Evolutionary conservation across 495 filamentous ascomycete species (phyloP), one percentile per base, ranked within the genome.

Genomic region (Aspergillus panamensis): DNA sequence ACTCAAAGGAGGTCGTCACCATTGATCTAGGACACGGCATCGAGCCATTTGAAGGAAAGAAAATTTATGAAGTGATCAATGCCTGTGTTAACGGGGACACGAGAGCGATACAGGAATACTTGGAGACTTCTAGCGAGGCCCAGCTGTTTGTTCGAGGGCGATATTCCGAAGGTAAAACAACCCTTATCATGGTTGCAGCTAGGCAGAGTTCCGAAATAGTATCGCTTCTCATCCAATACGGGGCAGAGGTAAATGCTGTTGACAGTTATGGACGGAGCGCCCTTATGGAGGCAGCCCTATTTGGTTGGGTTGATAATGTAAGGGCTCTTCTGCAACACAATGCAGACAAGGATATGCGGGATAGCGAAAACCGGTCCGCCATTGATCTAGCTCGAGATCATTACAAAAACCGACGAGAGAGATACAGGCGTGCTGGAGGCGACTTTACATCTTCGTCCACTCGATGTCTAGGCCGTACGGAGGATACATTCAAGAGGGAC

Each of bases 211-310:
- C 60, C 10, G 35, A 16, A 1, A 62, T 62, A 35, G 43, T 62
- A 16, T 44, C 33, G 3, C 52, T 61, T 37, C 55, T 62, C 13
- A 25, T 62, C n/a, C 17, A 58, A 16, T 40, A 51, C 33, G 29
- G 44, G 16, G 50, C 50, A 29, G 20, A 58, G 29, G 49, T 62
- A 29, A 58, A 62, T 51, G 20, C 50, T 25, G 25, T 44, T 12
- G 39, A 57, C 25, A 51, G 51, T 33, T 20, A 49, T 32, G 51
- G 51, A 51, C 21, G 55, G 19, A 63, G 20, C n/a, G 45, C 60
- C 19, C 48, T 63, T n/a, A 63, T 63, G 51, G 55, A 59, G 48
- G 55, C 51, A 39, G 44, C 55, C 3, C 56, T 59, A 17, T 63
- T 21, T 48, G 55, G 55, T 39, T 16, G 51, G 30, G 8, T 52